phyloP scores from a whole-genome alignment of 2,329 filamentous ascomycete genomes.

The Myriosclerotinia curreyana region DNA sequence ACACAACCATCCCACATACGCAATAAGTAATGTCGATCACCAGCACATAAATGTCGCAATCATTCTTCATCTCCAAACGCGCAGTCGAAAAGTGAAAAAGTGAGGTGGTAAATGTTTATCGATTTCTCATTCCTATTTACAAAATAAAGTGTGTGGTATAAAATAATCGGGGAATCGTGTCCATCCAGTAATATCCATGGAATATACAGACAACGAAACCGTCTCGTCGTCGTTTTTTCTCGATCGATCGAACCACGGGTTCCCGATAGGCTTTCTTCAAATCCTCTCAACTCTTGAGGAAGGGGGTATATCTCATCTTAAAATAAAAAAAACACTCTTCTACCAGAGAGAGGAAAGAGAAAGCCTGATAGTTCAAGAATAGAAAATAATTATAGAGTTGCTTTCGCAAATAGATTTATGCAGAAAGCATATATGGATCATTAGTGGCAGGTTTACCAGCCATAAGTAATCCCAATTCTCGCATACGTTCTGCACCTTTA shows the following conservation, averaged over 20 bases:
- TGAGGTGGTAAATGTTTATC: background rate
- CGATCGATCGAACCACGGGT: constrained; percentile 10
- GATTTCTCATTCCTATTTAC: constrained; percentile 13
- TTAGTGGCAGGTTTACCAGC: constrained; percentile 72
- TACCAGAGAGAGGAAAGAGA: constrained; percentile 17
- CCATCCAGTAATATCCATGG: background rate
- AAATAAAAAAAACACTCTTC: constrained; percentile 18
- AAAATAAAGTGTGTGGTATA: constrained; percentile 13
- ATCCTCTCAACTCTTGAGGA: background rate
- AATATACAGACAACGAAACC: background rate
- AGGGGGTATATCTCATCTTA: constrained; percentile 5
- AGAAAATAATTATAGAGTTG: background rate
- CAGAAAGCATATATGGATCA: constrained; percentile 67
- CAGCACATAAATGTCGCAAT: too few species aligned
- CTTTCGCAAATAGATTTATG: constrained; percentile 44
- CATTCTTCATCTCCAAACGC: too few species aligned
- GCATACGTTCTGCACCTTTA: constrained; percentile 89
- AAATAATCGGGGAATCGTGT: constrained; percentile 9
- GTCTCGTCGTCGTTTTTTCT: constrained; percentile 6
- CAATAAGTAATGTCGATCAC: too few species aligned
- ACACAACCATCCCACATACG: too few species aligned
- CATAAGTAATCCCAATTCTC: constrained; percentile 83
- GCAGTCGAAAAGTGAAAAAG: too few species aligned
- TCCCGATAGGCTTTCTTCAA: constrained; percentile 19
- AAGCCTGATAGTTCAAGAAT: constrained; percentile 19